These are phyloP conservation scores for Salicornia ramosissima DNA, from an alignment of 148 eudicot species.

Conservation along the genomic window DNA sequence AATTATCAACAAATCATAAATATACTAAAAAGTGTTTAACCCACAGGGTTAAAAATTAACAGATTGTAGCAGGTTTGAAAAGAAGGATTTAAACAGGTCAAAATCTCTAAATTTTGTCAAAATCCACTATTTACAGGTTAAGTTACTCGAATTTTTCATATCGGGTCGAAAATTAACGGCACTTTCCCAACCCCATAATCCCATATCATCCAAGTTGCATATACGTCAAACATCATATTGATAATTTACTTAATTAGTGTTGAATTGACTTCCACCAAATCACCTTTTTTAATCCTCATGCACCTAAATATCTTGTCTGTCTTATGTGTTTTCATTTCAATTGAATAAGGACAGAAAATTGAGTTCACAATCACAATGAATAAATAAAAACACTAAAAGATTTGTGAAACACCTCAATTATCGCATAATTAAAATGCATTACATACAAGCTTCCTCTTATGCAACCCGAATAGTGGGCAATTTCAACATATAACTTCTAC, in stretches of 20 bases:
- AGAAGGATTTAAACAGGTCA: too few relatives aligned
- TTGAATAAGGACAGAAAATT: not conserved
- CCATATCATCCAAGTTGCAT: slow-evolving; percentile 1
- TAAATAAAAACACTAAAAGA: not conserved
- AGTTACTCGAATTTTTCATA: too few relatives aligned
- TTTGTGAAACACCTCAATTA: not conserved
- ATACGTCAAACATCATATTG: slow-evolving; percentile 9
- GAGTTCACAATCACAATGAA: not conserved
- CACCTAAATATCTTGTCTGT: not conserved
- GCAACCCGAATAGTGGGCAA: not conserved
- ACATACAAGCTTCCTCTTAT: not conserved
- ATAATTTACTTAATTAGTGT: slow-evolving; percentile 1
- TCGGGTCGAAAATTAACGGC: too few relatives aligned
- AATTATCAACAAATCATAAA: too few relatives aligned
- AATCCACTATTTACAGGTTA: too few relatives aligned
- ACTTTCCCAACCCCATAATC: too few relatives aligned
- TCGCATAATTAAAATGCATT: too few relatives aligned
- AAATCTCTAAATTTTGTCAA: too few relatives aligned
- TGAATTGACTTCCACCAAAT: slow-evolving; percentile 11
- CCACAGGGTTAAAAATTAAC: too few relatives aligned
- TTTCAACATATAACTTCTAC: not conserved
- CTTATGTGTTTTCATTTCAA: not conserved
- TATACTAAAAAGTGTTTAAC: too few relatives aligned
- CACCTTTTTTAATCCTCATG: not conserved
- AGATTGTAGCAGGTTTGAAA: too few relatives aligned